These are phyloP conservation scores for Xylariaceae sp. DNA, from an alignment of 2,329 filamentous ascomycete species.

Conservation along the genomic window DNA sequence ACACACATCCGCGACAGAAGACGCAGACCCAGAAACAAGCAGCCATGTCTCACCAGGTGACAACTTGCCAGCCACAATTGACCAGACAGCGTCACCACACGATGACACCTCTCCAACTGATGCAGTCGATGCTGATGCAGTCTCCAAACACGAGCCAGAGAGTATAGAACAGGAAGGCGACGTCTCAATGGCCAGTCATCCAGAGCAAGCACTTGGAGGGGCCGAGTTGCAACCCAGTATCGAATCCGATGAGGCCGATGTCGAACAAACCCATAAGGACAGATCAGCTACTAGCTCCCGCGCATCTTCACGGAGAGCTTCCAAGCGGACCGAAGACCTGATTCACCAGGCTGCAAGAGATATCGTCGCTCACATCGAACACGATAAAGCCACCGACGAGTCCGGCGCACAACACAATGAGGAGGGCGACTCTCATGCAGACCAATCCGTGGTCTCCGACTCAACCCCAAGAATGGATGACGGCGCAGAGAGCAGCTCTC, in stretches of 20 bases:
- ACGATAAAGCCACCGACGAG: slow-evolving; percentile 26
- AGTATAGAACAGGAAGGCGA: neutral
- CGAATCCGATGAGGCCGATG: slow-evolving; percentile 16
- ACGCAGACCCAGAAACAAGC: slow-evolving; percentile 1
- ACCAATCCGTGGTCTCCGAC: slow-evolving; percentile 23
- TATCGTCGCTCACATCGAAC: slow-evolving; percentile 46
- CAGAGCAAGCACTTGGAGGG: neutral
- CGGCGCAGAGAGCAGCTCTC: slow-evolving; percentile 45
- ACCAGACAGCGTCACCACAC: neutral
- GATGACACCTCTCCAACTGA: neutral
- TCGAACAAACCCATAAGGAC: slow-evolving; percentile 5
- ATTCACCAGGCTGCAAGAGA: slow-evolving; percentile 51
- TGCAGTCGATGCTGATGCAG: neutral
- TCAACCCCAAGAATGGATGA: slow-evolving; percentile 22
- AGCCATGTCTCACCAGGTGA: neutral
- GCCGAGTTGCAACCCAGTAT: slow-evolving; percentile 21
- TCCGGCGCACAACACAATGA: slow-evolving; percentile 23
- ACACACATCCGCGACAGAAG: neutral
- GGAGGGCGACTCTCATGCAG: slow-evolving; percentile 26
- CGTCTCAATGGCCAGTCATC: no score
- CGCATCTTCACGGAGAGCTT: slow-evolving; percentile 31
- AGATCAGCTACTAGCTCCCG: slow-evolving; percentile 1
- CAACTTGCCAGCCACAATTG: neutral
- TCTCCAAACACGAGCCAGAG: neutral
- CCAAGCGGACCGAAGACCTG: slow-evolving; percentile 45